Evolutionary conservation across 306 rosid species (phyloP), one percentile per base, ranked within the genome.

Genomic region (Vicia sativa): DNA sequence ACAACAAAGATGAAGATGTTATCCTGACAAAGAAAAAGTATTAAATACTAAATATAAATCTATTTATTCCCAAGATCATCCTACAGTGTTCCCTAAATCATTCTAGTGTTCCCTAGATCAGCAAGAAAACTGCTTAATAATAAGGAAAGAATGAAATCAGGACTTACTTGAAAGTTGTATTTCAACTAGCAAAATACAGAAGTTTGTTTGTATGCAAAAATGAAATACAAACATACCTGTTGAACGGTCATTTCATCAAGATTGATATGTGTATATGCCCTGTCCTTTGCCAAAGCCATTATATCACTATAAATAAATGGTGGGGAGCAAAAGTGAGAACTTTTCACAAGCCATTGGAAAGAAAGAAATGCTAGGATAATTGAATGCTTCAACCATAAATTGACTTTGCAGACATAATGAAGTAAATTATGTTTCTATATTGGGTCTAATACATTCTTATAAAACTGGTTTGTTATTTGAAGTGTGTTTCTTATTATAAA

Each of bases 201-300:
- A 53, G 35, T 53, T 25, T 53, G 13, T 53, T 53, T 31, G 60
- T 53, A 23, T 25, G 35, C 35, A 53, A 53, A 25, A 53, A 53
- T 12, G 29, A 19, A 49, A 21, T 15, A 42, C 53, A 15, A 11
- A 72, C 58, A 78, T 82, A 79, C 98, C 95, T 86, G 96, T 60
- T 92, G 96, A 79, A 92, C 78, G 53, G 96, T 87, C 87, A 92
- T 87, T 78, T 89, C 98, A 65, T 92, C 95, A 70, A 89, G 91
- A 83, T 87, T 89, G 62, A 86, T 92, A 60, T 84, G 93, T 16
- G 96, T 77, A 70, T 92, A 92, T 26, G 91, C 98, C 78, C 87
- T 87, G 84, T 89, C 95, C 84, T 86, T 92, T 53, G 98, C 98
- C 87, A 92, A 85, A 70, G 98, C 96, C 55, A 95, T 92, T 76